Base-by-base conservation (phyloP, 495 filamentous ascomycete genomes). In the Haplographium delicatum region DNA sequence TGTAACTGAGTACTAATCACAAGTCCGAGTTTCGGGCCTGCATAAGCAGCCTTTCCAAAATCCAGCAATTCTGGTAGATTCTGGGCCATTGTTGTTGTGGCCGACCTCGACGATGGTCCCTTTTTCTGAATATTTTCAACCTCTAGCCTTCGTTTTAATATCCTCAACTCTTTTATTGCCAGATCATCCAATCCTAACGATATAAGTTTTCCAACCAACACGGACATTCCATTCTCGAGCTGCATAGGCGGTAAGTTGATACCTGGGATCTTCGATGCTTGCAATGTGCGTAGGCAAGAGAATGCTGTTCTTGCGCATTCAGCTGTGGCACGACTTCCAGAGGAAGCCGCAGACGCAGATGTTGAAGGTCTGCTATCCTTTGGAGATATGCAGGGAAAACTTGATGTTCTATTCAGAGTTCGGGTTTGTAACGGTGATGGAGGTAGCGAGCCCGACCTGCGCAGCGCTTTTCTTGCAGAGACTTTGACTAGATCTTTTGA, bases 271-370 rank as follows among this genome's bases (percentile, higher is more conserved):
- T 76, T 61, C 41, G 68, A 55, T 24, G 67, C 60, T 48, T 87
- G 78, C 18, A 86, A 46, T 19, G 73, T 69, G 42, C 87, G 70
- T 35, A 97, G 67, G 41, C 79, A 83, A 3, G 80, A 72, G 62
- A 96, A 84, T 9, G 86, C 83, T 20, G 85, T 62, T 18, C 86
- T 73, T 9, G 84, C 84, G 56, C 93, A 96, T 68, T 91, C 83
- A 24, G 85, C 89, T 15, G 72, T 65, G 7, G 74, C 61, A 31
- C 72, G 55, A 22, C 69, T 63, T 28, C 69, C 67, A 0, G 54
- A 60, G 33, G 52, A 40, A 11, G 41, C 53, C 27, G 66, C 69
- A 18, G 64, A 58, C 4, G 43, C 62, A 15, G 66, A 58, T 24
- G 66, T 72, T 1, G 65, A 65, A 23, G 68, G 66, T 30, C 63